Base-by-base conservation (phyloP, 176 grass and related monocot genomes). In the Cocos nucifera region DNA sequence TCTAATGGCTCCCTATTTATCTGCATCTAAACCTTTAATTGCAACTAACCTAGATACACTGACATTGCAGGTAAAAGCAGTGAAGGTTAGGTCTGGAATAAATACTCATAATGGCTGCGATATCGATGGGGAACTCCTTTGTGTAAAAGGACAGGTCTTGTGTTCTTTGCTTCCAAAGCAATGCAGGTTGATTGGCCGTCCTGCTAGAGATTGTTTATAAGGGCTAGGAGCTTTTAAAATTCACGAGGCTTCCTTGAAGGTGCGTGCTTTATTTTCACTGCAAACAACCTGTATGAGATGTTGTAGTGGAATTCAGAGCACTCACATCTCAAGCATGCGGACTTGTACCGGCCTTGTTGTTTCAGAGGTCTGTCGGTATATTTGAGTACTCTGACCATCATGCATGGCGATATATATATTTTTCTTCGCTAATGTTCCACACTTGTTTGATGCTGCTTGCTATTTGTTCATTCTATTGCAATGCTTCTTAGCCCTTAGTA, bases 91-190 rank as follows among this genome's bases (percentile, higher is more conserved):
- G 53, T 63, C 84, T 12, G 61, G 61, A 53, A 78, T 63, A 30
- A 82, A 49, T 32, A 97, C 92, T 53, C 87, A 85, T 22, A 85
- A 73, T 35, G 78, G 80, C 4, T 88, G 81, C 32, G 92, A 87
- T 26, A 78, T 97, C 8, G 87, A 97, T 3, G 87, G 84, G 5
- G 92, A 97, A 75, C 80, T 97, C 65, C 76, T 90, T 78, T 50
- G 32, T 50, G 73, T 30, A 19, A 78, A 83, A 26, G 75, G 73
- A 12, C 59, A 82, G 72, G 22, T 64, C 35, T 78, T 76, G 58
- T 85, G 86, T 74, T 88, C 83, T n/a, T 51, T 96, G 52, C 78
- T 90, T 78, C 81, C 84, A 50, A 48, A 73, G n/a, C 75, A 80
- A 87, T 25, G 24, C 24, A 25, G 24, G 3, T 2, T 25, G 24